phyloP scores from a whole-genome alignment of 208 protist species.

The Acanthamoeba sp. region DNA sequence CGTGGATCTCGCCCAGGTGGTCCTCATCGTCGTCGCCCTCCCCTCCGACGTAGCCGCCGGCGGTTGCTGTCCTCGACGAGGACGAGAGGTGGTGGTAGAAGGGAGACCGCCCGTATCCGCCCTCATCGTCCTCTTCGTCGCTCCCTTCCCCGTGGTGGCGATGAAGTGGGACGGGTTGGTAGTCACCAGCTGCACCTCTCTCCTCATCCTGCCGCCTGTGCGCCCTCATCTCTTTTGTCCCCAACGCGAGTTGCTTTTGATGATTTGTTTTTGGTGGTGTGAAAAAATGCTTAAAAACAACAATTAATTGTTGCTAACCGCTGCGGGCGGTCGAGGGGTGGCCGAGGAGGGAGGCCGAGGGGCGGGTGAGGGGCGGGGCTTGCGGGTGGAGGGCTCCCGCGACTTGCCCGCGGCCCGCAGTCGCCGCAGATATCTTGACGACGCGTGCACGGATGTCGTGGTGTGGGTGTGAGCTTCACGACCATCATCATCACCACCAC shows the following conservation, averaged over 20 bases:
- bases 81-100: not conserved
- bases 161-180: too few relatives aligned
- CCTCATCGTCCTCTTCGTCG: too few relatives aligned
- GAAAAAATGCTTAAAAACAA: not conserved
- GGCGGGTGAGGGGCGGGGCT: not conserved
- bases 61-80: not conserved
- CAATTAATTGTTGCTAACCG: not conserved
- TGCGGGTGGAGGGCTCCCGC: not conserved
- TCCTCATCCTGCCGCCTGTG: too few relatives aligned
- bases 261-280: too few relatives aligned
- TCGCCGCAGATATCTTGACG: constrained; percentile 12
- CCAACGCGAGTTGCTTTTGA: too few relatives aligned
- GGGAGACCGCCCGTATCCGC: too few relatives aligned
- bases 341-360: too few relatives aligned
- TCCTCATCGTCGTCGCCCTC: not conserved
- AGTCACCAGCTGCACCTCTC: too few relatives aligned
- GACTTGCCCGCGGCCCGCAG: constrained; percentile 20
- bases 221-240: too few relatives aligned
- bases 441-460: too few relatives aligned
- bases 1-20: not conserved
- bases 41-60: not conserved
- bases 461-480: too few relatives aligned
- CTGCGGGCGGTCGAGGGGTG: not conserved
- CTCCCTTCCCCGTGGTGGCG: too few relatives aligned
- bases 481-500: not conserved